Evolutionary conservation across 306 rosid species (phyloP), one percentile per base, ranked within the genome.

Genomic region (Vigna hirtella): DNA sequence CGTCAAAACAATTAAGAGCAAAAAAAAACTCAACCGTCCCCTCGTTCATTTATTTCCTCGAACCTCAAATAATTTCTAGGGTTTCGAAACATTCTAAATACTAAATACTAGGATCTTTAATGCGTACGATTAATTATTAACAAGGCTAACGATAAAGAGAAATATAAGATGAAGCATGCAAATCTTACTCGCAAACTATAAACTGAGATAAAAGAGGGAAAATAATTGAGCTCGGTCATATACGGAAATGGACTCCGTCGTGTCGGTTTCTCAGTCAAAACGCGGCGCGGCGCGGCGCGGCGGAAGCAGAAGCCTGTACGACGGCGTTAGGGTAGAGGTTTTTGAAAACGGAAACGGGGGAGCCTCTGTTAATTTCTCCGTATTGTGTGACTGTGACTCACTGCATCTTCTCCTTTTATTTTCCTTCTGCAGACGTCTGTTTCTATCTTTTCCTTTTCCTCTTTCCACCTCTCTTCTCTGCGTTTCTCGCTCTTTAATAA

Each of bases 161-260:
- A 30, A 76, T 30, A 5, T 34, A 40, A 9, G 47, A 48, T 1
- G 51, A 79, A 56, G 58, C 52, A 30, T 0, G 4, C 43, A 50
- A 77, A 84, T 71, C 84, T 76, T 73, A 87, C 87, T 40, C 45
- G 42, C 26, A 61, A 68, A 57, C 20, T 64, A 45, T 12, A 69
- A 50, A 40, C 36, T 15, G 47, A 5, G 77, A 70, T 57, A 64
- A 53, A 55, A 48, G 66, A 42, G 42, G 55, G 20, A 84, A 70
- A 66, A n/a, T 2, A 15, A 66, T 56, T 59, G 5, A 18, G 50
- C 57, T 66, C 63, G 74, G 56, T 78, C 49, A 50, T 45, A 73
- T 11, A 59, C 32, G 62, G 86, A 84, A 70, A 82, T 64, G n/a
- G 51, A 84, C 49, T 4, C 73, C 87, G 87, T n/a, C 81, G 87